Evolutionary conservation across 805 yeast genomes (phyloP), one percentile per base, ranked within the genome.

Genomic region (Candida andamanensis): DNA sequence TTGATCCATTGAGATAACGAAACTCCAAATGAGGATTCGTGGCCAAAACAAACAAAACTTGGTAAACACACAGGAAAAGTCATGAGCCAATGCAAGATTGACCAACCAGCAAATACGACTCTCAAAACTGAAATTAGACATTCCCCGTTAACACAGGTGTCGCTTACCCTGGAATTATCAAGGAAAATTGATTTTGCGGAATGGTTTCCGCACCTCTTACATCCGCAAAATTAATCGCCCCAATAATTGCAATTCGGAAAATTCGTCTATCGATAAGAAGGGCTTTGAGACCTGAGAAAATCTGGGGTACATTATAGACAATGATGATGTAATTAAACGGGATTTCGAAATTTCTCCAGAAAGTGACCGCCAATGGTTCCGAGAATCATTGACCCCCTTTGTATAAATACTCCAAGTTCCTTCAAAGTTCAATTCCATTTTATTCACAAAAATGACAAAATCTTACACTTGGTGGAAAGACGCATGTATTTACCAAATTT

Each of bases 401-500:
- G 22, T 19, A 19, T 19, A 8, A 19, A 11, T 9, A 11, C 22
- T 19, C 22, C 8, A 19, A 19, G 22, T 11, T 9, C 8, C 22
- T 19, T 19, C 22, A 19, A 9, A 19, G 22, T 19, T 8, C 8
- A 19, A 11, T 9, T 19, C 22, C 22, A 23, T 10, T 23, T 10
- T 8, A 8, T 23, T 23, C 13, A 11, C 13, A 10, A 18, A 24
- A 11, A 40, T 40, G 44, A 38, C 40, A 4, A 32, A 29, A 26
- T 33, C 32, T 12, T 24, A 35, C 19, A 42, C 29, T n/a, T 66
- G 78, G 81, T 75, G 80, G 80, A 72, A 74, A 53, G 71, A 72
- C 45, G 71, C 75, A 29, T 50, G 68, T 12, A 63, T 75, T 13
- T 75, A 75, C 50, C 81, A 75, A 50, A 67, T 74, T 41, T 75